phyloP scores from a whole-genome alignment of 2,329 filamentous ascomycete species.

The Juglanconis juglandina region DNA sequence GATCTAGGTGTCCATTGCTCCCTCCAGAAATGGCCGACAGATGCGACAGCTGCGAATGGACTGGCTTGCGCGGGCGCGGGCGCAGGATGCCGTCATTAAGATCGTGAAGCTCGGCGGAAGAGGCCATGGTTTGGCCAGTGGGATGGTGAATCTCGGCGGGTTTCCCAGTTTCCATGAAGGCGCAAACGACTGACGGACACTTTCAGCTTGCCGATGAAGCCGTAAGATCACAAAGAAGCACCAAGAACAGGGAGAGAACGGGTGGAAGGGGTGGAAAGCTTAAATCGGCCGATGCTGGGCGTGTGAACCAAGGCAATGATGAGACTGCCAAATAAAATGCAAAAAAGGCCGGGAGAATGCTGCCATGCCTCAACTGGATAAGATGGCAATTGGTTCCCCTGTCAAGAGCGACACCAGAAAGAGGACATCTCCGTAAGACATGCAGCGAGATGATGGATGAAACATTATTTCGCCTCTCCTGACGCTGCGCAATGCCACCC shows the following conservation, averaged over 20 bases:
- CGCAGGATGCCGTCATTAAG: constrained; percentile 41
- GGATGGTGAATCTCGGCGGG: neutral
- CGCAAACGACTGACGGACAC: neutral
- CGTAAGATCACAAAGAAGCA: neutral
- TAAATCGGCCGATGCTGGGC: neutral
- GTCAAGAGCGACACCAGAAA: neutral
- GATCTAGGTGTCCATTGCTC: constrained; percentile 34
- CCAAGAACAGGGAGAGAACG: neutral
- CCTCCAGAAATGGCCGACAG: constrained; percentile 34
- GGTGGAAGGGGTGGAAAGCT: neutral
- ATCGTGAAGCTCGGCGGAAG: constrained; percentile 28
- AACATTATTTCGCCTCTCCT: constrained; percentile 2
- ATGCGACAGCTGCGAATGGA: constrained; percentile 45
- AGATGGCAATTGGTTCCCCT: neutral
- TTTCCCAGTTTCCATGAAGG: neutral
- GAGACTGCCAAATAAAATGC: neutral
- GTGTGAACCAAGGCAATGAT: neutral
- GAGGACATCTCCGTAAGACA: constrained; percentile 1
- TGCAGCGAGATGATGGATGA: constrained; percentile 4
- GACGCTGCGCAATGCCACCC: neutral
- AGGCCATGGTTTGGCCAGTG: constrained; percentile 23
- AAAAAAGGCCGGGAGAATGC: neutral
- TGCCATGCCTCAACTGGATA: neutral
- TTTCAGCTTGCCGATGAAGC: neutral
- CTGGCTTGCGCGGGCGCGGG: constrained; percentile 48